A percentile compares a stretch with the other conserved stretches of the same genome.
Evolutionary conservation across 208 protist genomes (phyloP).

Genomic region (Leishmania aethiopica): DNA sequence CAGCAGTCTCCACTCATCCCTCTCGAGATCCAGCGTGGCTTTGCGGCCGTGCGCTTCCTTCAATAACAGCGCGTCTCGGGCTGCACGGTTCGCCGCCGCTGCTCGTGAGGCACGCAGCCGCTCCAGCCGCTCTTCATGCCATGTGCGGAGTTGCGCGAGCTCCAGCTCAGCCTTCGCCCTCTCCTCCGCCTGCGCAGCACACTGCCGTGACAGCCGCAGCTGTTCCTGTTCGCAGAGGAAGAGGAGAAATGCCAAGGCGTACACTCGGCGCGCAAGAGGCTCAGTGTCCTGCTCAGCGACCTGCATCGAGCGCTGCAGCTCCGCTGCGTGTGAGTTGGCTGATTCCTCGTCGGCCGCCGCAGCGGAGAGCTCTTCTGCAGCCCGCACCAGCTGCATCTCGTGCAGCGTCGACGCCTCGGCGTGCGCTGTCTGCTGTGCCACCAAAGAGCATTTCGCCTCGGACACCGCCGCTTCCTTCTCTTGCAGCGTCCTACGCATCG

Average conservation of each 20-base stretch:
- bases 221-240: constrained; percentile 1
- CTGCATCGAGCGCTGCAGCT: neutral
- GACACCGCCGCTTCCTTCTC: neutral
- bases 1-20: constrained; percentile 47
- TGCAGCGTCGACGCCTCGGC: neutral
- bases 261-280: neutral
- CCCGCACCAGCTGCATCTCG: neutral
- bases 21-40: constrained; percentile 37
- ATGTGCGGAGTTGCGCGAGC: constrained; percentile 22
- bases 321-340: neutral
- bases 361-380: neutral
- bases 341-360: neutral
- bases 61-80: neutral
- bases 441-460: neutral
- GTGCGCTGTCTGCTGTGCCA: constrained; percentile 2
- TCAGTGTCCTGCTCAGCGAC: neutral
- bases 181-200: constrained; percentile 8
- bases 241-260: constrained; percentile 5
- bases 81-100: constrained; percentile 3
- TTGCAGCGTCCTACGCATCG: constrained; percentile 1
- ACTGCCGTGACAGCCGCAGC: neutral
- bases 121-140: constrained; percentile 21
- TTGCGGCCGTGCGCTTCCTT: constrained; percentile 32
- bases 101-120: constrained; percentile 9
- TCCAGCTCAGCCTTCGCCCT: constrained; percentile 12